phyloP scores from a whole-genome alignment of 2,329 filamentous ascomycete genomes.

The Botrytis medusae region DNA sequence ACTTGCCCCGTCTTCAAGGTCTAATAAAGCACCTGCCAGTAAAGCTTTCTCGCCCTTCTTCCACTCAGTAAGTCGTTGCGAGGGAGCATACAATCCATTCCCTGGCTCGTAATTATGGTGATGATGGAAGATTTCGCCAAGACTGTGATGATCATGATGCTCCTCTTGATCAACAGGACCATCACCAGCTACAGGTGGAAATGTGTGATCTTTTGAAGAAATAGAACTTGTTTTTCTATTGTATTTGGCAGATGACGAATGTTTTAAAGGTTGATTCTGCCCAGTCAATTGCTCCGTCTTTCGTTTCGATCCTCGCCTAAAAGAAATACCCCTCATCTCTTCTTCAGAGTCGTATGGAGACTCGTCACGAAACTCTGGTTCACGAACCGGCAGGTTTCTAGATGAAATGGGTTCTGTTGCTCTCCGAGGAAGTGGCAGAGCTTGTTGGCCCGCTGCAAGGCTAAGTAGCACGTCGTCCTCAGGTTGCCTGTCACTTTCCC shows the following conservation, averaged over 20 bases:
- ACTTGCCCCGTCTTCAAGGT: constrained; percentile 50
- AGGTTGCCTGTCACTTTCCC: constrained; percentile 46
- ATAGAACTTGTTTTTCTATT: constrained; percentile 28
- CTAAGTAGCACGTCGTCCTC: constrained; percentile 26
- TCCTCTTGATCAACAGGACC: background rate
- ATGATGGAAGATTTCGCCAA: constrained; percentile 38
- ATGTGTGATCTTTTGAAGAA: constrained; percentile 32
- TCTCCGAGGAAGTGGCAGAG: background rate
- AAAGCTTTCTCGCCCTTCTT: constrained; percentile 64
- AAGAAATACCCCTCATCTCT: constrained; percentile 25
- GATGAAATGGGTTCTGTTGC: constrained; percentile 6
- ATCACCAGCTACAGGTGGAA: constrained; percentile 24
- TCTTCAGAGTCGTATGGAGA: constrained; percentile 15
- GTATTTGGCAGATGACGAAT: constrained; percentile 13
- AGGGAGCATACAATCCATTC: constrained; percentile 57
- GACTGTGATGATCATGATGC: constrained; percentile 34
- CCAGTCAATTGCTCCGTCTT: constrained; percentile 39
- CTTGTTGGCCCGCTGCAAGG: constrained; percentile 1
- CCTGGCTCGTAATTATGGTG: constrained; percentile 42
- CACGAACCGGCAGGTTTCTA: background rate
- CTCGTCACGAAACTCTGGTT: constrained; percentile 1
- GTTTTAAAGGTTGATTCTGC: constrained; percentile 23
- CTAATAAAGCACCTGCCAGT: constrained; percentile 58
- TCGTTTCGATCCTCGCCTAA: constrained; percentile 33
- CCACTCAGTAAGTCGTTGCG: constrained; percentile 70